Percentiles rank a stretch among this genome's conserved stretches.
These are phyloP conservation scores for Acanthamoeba healyi DNA, from an alignment of 208 protist species.

Conservation along the genomic window DNA sequence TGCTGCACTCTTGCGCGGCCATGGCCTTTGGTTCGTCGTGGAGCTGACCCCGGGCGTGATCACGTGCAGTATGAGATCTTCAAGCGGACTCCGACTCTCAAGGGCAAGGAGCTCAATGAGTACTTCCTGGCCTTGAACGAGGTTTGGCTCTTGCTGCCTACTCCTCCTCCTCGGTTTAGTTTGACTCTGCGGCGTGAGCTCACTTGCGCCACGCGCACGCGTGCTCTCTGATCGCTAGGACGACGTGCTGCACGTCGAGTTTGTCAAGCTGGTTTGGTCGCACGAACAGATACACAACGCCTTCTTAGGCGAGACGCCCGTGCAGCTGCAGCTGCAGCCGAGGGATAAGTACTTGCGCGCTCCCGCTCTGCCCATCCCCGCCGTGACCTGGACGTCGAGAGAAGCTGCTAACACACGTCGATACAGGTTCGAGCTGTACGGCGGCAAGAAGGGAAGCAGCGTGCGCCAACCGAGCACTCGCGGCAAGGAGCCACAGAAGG, in stretches of 20 bases:
- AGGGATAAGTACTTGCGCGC: neutral
- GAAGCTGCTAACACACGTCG: neutral
- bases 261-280: conserved; percentile 24
- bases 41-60: neutral
- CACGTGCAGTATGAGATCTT: conserved; percentile 12
- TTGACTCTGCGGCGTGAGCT: no score
- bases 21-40: no score
- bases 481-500: neutral
- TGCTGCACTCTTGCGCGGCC: no score
- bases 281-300: conserved; percentile 25
- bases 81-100: conserved; percentile 19
- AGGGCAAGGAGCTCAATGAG: conserved; percentile 31
- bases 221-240: neutral
- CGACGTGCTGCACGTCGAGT: conserved; percentile 21
- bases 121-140: conserved; percentile 37
- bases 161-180: no score
- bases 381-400: neutral
- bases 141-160: neutral
- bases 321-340: neutral
- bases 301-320: conserved; percentile 3
- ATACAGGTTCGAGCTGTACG: conserved; percentile 19
- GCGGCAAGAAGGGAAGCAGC: neutral
- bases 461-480: neutral
- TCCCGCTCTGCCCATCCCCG: neutral
- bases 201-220: no score